A percentile compares a stretch with the other conserved stretches of the same genome.
These are phyloP conservation scores for Candida palmyrensis DNA, from an alignment of 805 yeast species.

Conservation along the genomic window DNA sequence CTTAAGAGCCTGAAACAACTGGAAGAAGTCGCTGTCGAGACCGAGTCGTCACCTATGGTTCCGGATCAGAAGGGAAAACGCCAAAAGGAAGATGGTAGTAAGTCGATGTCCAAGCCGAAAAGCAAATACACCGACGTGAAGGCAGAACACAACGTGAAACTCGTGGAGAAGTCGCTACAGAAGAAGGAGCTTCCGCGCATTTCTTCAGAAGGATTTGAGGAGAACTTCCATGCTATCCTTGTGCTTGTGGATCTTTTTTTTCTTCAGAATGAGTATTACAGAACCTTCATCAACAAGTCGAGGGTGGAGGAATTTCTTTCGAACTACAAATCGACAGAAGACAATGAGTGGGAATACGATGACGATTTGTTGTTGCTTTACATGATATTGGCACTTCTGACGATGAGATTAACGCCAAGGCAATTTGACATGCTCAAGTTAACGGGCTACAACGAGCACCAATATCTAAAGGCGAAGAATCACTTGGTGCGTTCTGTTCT, in stretches of 20 bases:
- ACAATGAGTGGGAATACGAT: conserved; percentile 41
- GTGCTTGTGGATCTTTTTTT: conserved; percentile 39
- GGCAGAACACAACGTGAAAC: conserved; percentile 1
- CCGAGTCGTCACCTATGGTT: conserved; percentile 4
- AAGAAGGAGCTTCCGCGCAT: conserved; percentile 30
- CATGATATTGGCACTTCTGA: conserved; percentile 39
- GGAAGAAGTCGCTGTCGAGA: background rate
- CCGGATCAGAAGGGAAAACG: conserved; percentile 10
- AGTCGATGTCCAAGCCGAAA: conserved; percentile 7
- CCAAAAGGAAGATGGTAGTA: conserved; percentile 21
- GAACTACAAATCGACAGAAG: conserved; percentile 24
- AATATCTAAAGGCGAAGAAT: conserved; percentile 12
- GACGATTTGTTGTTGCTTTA: conserved; percentile 44
- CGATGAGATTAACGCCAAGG: conserved; percentile 31
- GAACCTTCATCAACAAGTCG: conserved; percentile 32
- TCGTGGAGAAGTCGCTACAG: conserved; percentile 16
- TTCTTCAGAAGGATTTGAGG: conserved; percentile 5
- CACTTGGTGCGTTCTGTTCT: conserved; percentile 19
- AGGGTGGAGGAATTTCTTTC: conserved; percentile 32
- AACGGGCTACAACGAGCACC: conserved; percentile 11
- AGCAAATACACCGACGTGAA: background rate
- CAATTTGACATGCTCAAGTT: conserved; percentile 14
- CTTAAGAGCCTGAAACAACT: conserved; percentile 19
- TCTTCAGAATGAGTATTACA: conserved; percentile 32
- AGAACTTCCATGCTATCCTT: conserved; percentile 29